Base-by-base conservation (phyloP, 2,329 filamentous ascomycete genomes). In the Colletotrichum lupini region DNA sequence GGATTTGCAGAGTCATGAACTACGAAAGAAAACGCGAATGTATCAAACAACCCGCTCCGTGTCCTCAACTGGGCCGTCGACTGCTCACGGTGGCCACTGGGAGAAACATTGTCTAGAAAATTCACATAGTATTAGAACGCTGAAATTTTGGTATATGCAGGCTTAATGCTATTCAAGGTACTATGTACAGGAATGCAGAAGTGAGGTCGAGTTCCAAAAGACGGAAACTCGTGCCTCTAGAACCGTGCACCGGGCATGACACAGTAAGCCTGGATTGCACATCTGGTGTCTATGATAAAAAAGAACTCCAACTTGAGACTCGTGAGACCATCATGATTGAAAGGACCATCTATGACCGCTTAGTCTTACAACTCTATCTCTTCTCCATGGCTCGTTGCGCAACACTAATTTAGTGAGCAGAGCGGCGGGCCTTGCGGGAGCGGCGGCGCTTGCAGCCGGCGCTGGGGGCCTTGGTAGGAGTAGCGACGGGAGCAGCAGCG, bases 401-500 rank as follows among this genome's bases (percentile, higher is more conserved):
- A 60, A 24, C 16, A 55, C 19, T 5, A 22, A 30, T 56, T 71
- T 71, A 73, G 67, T 73, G 60, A 57, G 71, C 71, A 58, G 71
- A 73, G 71, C 71, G 71, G 71, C 71, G 71, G 32, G 65, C 61
- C 74, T 74, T 72, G 68, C 55, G 65, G 62, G 74, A 67, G 67
- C 74, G 74, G 53, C 67, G 65, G 60, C 64, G 61, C 65, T 68
- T 72, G 74, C 72, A 74, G 42, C 60, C 58, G 16, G 74, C 6
- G n/a, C 55, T 53, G 12, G 69, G 69, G 58, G 69, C 28, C 46
- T 58, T 61, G 67, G 74, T 53, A 35, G 75, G 67, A 12, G 73
- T 62, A 24, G 69, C 79, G 32, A 81, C 81, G 11, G 72, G 56
- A 11, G 69, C 53, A 58, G 73, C 46, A 37, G 73, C 49, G 4